Percentiles rank a stretch among this genome's conserved stretches.
Evolutionary conservation across 768 basidiomycete genomes (phyloP).

Genomic region (Mycena vitilis): DNA sequence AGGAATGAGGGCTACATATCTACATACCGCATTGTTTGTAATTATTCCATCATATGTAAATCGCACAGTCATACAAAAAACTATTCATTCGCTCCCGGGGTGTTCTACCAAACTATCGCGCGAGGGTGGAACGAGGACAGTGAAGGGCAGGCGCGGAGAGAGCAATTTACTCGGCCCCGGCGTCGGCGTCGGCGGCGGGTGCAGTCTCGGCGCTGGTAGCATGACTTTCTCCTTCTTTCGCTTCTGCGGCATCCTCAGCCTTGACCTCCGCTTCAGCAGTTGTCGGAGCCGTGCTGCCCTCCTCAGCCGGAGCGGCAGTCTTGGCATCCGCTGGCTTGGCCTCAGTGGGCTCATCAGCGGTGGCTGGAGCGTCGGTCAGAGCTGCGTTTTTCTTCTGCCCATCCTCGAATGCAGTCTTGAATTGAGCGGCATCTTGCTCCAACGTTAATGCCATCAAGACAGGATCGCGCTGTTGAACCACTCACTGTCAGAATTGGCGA

Average conservation of each 20-base stretch:
- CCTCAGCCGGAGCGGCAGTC: constrained; percentile 33
- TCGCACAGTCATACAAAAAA: constrained; percentile 34
- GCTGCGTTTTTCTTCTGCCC: constrained; percentile 79
- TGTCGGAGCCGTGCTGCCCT: constrained; percentile 31
- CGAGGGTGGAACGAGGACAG: constrained; percentile 13
- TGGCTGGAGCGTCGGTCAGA: constrained; percentile 43
- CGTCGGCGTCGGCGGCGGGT: constrained; percentile 31
- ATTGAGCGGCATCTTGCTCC: constrained; percentile 79
- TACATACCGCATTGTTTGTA: constrained; percentile 23
- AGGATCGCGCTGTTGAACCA: background rate
- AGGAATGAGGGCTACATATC: constrained; percentile 14
- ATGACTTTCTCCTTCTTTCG: constrained; percentile 37
- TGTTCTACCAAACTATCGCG: constrained; percentile 35
- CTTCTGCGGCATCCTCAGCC: constrained; percentile 46
- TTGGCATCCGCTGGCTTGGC: constrained; percentile 30
- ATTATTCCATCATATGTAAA: constrained; percentile 31
- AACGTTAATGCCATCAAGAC: constrained; percentile 2
- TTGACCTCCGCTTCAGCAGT: constrained; percentile 40
- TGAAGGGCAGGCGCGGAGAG: background rate
- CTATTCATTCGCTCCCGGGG: constrained; percentile 30
- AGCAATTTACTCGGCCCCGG: constrained; percentile 30
- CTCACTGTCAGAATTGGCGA: constrained; percentile 96
- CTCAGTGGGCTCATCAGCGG: constrained; percentile 31
- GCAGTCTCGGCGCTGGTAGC: constrained; percentile 37
- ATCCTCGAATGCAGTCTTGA: constrained; percentile 90